Conservation (phyloP, 768 basidiomycete genomes). For the Suillus ampliporus region DNA sequence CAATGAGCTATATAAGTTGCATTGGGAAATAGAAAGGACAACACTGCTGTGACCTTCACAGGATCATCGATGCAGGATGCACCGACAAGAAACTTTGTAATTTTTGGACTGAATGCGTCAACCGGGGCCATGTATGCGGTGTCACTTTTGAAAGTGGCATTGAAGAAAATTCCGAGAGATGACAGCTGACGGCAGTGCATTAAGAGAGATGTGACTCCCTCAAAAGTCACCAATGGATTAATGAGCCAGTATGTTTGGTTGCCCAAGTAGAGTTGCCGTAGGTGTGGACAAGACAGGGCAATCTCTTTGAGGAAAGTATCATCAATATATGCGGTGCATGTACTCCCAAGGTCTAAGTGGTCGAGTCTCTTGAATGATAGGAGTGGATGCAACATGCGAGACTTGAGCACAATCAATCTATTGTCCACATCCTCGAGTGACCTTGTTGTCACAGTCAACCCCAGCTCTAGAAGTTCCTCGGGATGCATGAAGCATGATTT, state of each 20-base stretch:
- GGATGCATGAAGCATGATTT: too few relatives aligned
- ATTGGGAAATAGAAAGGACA: background rate
- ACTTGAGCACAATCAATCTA: background rate
- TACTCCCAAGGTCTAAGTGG: background rate
- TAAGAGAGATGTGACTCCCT: background rate
- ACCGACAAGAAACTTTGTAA: background rate
- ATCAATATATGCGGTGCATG: background rate
- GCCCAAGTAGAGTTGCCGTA: background rate
- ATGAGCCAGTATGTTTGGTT: background rate
- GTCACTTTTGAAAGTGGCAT: background rate
- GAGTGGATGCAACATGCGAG: background rate
- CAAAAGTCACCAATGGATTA: background rate
- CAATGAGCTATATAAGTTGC: background rate
- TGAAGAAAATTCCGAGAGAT: background rate
- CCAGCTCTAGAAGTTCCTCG: too few relatives aligned
- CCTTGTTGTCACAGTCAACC: too few relatives aligned
- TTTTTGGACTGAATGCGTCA: background rate
- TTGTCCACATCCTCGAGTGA: too few relatives aligned
- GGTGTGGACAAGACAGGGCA: background rate
- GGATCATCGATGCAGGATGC: background rate
- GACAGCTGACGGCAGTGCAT: background rate
- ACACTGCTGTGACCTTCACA: background rate
- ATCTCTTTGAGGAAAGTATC: background rate
- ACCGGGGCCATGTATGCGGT: background rate
- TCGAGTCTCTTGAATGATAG: background rate